Evolutionary conservation across 2,329 filamentous ascomycete species (phyloP).

Genomic region (Aspergillus pseudotamarii): DNA sequence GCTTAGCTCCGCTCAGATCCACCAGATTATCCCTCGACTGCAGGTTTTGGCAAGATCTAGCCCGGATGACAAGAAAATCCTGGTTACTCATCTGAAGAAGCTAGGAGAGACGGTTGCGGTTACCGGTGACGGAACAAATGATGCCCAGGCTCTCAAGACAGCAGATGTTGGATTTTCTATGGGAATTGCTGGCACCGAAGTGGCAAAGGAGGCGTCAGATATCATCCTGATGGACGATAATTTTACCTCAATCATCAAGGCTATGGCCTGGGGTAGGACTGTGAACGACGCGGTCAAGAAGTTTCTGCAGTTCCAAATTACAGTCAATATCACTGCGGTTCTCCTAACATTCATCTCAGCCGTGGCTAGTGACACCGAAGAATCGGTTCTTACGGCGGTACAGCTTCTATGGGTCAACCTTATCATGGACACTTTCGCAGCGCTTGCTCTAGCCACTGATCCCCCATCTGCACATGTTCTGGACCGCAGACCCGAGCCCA

Average conservation of each 20-base stretch:
- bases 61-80: conserved; percentile 74
- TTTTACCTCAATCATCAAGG: conserved; percentile 83
- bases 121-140: conserved; percentile 82
- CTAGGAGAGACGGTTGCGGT: conserved; percentile 78
- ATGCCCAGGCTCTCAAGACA: conserved; percentile 77
- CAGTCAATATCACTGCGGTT: conserved; percentile 69
- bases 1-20: conserved; percentile 66
- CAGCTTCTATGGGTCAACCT: conserved; percentile 71
- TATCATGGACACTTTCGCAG: conserved; percentile 71
- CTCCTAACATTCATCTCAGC: conserved; percentile 67
- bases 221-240: conserved; percentile 90
- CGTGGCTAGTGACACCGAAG: conserved; percentile 57
- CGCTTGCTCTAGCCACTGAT: conserved; percentile 66
- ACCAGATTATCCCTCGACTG: conserved; percentile 67
- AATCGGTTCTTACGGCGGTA: conserved; percentile 66
- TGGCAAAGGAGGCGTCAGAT: conserved; percentile 81
- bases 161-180: conserved; percentile 85
- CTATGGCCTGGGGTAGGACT: conserved; percentile 76
- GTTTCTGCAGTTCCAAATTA: conserved; percentile 60
- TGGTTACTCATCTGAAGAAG: conserved; percentile 72
- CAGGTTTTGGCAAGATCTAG: conserved; percentile 74
- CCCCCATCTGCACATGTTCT: conserved; percentile 61
- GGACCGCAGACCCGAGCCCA: conserved; percentile 54
- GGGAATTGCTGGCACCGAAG: conserved; percentile 81
- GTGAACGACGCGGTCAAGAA: conserved; percentile 79